Evolutionary conservation across 2,329 filamentous ascomycete species (phyloP).

Genomic region (Phoma herbarum): DNA sequence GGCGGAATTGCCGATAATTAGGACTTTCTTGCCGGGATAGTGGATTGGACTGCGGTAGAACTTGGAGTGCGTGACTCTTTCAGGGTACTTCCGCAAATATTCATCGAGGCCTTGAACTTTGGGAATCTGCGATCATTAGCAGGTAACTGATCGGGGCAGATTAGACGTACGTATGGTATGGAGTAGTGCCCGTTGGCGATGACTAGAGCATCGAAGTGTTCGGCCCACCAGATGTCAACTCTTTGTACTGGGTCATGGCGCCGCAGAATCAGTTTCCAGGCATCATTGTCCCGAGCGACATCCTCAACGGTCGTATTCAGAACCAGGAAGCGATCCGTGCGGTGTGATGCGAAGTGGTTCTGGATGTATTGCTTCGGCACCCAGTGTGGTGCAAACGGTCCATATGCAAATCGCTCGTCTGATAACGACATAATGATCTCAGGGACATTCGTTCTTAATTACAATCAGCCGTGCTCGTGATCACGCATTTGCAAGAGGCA

Average conservation of each 20-base stretch:
- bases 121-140: constrained; percentile 53
- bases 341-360: constrained; percentile 63
- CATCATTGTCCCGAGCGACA: constrained; percentile 47
- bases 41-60: constrained; percentile 25
- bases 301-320: constrained; percentile 64
- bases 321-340: constrained; percentile 57
- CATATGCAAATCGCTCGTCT: constrained; percentile 62
- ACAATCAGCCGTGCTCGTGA: constrained; percentile 2
- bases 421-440: constrained; percentile 66
- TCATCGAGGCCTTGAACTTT: constrained; percentile 60
- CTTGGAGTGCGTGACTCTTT: constrained; percentile 57
- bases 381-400: constrained; percentile 65
- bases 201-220: constrained; percentile 55
- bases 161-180: constrained; percentile 51
- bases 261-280: constrained; percentile 61
- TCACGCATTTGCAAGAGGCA: not conserved
- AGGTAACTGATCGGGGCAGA: not conserved
- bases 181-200: constrained; percentile 49
- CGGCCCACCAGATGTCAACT: constrained; percentile 64
- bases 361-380: constrained; percentile 60
- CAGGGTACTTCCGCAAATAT: constrained; percentile 64
- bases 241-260: constrained; percentile 55
- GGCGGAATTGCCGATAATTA: constrained; percentile 45
- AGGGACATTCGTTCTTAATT: constrained; percentile 63
- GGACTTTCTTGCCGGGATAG: constrained; percentile 28